Conservation (phyloP, 371 early-diverging fungal genomes). For the Syncephalis fuscata region DNA sequence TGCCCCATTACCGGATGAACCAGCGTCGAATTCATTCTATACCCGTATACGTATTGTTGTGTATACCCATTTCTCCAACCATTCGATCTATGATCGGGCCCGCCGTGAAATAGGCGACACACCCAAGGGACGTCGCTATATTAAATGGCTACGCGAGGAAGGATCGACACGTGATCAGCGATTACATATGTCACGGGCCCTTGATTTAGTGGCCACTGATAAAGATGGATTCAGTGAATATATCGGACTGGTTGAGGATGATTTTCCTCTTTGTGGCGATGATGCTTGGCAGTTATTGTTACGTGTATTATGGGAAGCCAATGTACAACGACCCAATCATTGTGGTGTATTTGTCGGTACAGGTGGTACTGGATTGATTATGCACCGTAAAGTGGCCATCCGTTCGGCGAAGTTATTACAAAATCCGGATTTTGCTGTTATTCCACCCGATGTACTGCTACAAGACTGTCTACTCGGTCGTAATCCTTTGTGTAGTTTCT, state of each 20-base stretch:
- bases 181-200: conserved; percentile 31
- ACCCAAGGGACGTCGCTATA: conserved; percentile 26
- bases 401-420: conserved; percentile 21
- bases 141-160: conserved; percentile 29
- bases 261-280: conserved; percentile 31
- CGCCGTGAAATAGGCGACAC: conserved; percentile 16
- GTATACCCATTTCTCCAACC: conserved; percentile 38
- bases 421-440: conserved; percentile 9
- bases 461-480: conserved; percentile 33
- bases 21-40: conserved; percentile 11
- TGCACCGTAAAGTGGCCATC: conserved; percentile 24
- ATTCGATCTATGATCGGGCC: conserved; percentile 25
- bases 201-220: conserved; percentile 16
- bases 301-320: conserved; percentile 27
- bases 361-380: conserved; percentile 35
- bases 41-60: conserved; percentile 29
- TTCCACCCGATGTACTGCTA: conserved; percentile 34
- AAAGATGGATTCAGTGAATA: conserved; percentile 19
- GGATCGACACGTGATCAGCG: conserved; percentile 30
- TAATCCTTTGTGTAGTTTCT: conserved; percentile 21
- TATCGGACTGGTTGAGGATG: conserved; percentile 34
- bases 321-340: conserved; percentile 20
- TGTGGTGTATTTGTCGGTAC: conserved; percentile 45
- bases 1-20: conserved; percentile 24
- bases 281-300: conserved; percentile 31